Conservation (phyloP, 768 basidiomycete species). For the Boletus fagicola region DNA sequence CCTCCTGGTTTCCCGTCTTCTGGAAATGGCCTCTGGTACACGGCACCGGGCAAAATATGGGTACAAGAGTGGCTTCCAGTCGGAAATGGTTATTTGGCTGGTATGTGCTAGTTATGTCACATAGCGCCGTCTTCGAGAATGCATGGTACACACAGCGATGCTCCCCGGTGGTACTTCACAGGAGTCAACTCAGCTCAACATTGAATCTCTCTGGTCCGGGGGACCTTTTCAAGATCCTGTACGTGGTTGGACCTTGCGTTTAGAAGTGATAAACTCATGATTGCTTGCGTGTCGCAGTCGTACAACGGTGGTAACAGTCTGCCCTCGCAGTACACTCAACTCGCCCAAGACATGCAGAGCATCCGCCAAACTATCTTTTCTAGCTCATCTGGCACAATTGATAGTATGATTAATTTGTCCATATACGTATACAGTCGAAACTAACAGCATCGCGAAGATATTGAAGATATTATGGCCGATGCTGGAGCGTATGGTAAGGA, state of each 20-base stretch:
- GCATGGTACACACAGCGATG: slow-evolving; percentile 46
- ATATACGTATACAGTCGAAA: background rate
- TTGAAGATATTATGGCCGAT: slow-evolving; percentile 50
- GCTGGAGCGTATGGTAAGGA: slow-evolving; percentile 60
- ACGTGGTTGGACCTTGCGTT: slow-evolving; percentile 13
- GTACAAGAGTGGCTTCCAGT: slow-evolving; percentile 61
- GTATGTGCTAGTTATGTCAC: slow-evolving; percentile 31
- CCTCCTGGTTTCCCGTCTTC: slow-evolving; percentile 59
- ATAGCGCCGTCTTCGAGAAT: background rate
- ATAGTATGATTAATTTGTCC: slow-evolving; percentile 36
- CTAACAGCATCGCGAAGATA: slow-evolving; percentile 38
- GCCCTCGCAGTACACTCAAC: slow-evolving; percentile 40
- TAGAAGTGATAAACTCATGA: background rate
- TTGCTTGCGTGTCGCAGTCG: slow-evolving; percentile 27
- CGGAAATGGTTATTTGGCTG: slow-evolving; percentile 72
- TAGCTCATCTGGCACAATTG: slow-evolving; percentile 57
- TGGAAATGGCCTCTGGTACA: slow-evolving; percentile 79
- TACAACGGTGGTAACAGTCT: slow-evolving; percentile 73
- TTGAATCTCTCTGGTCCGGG: slow-evolving; percentile 75
- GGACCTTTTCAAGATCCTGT: slow-evolving; percentile 69
- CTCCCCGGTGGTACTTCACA: slow-evolving; percentile 57
- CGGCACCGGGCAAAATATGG: slow-evolving; percentile 52
- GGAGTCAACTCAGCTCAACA: slow-evolving; percentile 67
- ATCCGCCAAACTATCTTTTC: slow-evolving; percentile 59
- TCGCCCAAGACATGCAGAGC: slow-evolving; percentile 48